phyloP scores from a whole-genome alignment of 2,329 filamentous ascomycete species.

The Fusarium guadeloupense region DNA sequence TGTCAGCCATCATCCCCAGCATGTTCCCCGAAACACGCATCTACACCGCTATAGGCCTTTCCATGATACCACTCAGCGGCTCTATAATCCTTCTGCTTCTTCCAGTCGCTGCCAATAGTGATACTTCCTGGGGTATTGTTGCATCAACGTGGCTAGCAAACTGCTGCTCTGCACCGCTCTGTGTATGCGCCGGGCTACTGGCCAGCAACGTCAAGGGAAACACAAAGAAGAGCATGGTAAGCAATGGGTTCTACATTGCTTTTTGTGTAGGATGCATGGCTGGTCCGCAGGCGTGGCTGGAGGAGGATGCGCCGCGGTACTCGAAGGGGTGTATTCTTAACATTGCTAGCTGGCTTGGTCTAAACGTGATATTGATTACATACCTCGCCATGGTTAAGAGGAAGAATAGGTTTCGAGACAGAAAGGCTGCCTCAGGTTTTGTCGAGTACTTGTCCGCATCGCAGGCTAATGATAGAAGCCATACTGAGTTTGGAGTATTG shows the following conservation, averaged over 20 bases:
- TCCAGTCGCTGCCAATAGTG: constrained; percentile 6
- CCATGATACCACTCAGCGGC: constrained; percentile 13
- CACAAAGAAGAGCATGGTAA: constrained; percentile 43
- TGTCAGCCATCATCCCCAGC: constrained; percentile 29
- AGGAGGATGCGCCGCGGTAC: constrained; percentile 36
- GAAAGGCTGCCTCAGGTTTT: constrained; percentile 4
- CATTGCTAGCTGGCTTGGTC: constrained; percentile 26
- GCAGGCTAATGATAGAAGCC: background rate
- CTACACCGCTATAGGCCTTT: constrained; percentile 19
- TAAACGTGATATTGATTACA: constrained; percentile 15
- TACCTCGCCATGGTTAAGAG: constrained; percentile 15
- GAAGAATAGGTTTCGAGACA: constrained; percentile 21
- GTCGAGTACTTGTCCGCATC: constrained; percentile 2
- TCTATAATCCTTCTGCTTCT: constrained; percentile 27
- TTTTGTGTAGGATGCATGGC: constrained; percentile 43
- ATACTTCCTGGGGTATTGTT: constrained; percentile 38
- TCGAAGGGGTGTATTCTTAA: constrained; percentile 34
- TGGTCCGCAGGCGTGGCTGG: constrained; percentile 36
- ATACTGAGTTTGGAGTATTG: constrained; percentile 11
- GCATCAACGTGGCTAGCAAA: constrained; percentile 40
- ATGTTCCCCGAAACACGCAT: constrained; percentile 31
- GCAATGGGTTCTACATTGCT: constrained; percentile 39
- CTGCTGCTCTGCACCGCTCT: constrained; percentile 29
- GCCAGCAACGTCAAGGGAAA: constrained; percentile 46
- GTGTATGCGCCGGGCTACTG: constrained; percentile 33